These are phyloP conservation scores for Aspergillus pseudoglaucus DNA, from an alignment of 2,329 filamentous ascomycete genomes.

Conservation along the genomic window DNA sequence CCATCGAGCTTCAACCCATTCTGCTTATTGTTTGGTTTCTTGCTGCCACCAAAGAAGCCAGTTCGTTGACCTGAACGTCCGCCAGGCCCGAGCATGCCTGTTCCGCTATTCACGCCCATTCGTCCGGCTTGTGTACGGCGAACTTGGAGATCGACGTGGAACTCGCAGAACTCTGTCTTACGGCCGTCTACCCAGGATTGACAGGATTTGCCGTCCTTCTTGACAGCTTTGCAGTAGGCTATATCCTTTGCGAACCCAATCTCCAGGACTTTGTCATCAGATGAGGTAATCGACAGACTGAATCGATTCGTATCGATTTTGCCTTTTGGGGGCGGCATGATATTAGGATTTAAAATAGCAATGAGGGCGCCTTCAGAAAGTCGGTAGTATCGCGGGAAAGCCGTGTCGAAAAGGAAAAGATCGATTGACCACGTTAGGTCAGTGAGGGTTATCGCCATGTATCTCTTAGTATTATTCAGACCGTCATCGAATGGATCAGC, in stretches of 20 bases:
- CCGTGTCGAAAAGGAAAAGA: slow-evolving; percentile 83
- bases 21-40: slow-evolving; percentile 9
- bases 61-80: slow-evolving; percentile 37
- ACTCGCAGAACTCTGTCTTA: slow-evolving; percentile 87
- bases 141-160: slow-evolving; percentile 76
- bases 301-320: slow-evolving; percentile 76
- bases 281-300: slow-evolving; percentile 75
- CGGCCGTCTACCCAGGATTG: slow-evolving; percentile 79
- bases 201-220: slow-evolving; percentile 77
- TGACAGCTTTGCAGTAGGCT: slow-evolving; percentile 77
- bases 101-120: slow-evolving; percentile 72
- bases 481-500: slow-evolving; percentile 46
- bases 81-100: slow-evolving; percentile 42
- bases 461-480: slow-evolving; percentile 63
- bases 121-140: slow-evolving; percentile 62
- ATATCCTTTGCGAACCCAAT: slow-evolving; percentile 79
- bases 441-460: slow-evolving; percentile 83
- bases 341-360: slow-evolving; percentile 82
- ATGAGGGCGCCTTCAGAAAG: slow-evolving; percentile 85
- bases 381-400: slow-evolving; percentile 91
- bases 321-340: slow-evolving; percentile 77
- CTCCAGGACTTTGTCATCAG: slow-evolving; percentile 83
- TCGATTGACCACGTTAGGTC: slow-evolving; percentile 89
- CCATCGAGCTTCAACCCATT: slow-evolving; percentile 29
- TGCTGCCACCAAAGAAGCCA: slow-evolving; percentile 28